A percentile compares a stretch with the other conserved stretches of the same genome.
phyloP scores from a whole-genome alignment of 441 rosid species.

The Gossypium aridum region DNA sequence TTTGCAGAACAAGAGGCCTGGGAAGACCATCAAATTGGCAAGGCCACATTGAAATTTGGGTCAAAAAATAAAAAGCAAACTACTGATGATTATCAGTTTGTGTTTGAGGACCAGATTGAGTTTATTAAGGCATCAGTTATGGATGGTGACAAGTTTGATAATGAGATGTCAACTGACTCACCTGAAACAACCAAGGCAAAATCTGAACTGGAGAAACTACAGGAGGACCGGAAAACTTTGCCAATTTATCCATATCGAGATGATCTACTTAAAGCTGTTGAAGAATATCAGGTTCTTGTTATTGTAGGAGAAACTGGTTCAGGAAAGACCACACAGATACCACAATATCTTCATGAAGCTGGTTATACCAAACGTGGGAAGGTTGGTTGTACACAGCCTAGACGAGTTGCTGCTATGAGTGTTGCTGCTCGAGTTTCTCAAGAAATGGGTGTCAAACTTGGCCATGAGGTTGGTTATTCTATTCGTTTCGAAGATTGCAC shows the following conservation, averaged over 20 bases:
- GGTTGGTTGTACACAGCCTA: conserved; percentile 96
- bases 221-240: conserved; percentile 81
- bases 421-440: conserved; percentile 98
- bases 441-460: conserved; percentile 97
- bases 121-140: conserved; percentile 75
- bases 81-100: conserved; percentile 74
- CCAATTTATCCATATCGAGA: conserved; percentile 85
- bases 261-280: conserved; percentile 67
- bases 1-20: conserved; percentile 99
- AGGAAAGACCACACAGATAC: conserved; percentile 97
- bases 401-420: conserved; percentile 99
- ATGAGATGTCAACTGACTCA: conserved; percentile 32
- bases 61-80: conserved; percentile 68
- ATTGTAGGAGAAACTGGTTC: conserved; percentile 99
- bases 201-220: conserved; percentile 75
- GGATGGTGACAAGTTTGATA: conserved; percentile 78
- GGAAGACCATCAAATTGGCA: conserved; percentile 98
- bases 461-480: conserved; percentile 97
- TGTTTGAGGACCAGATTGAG: conserved; percentile 87
- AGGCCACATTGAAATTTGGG: conserved; percentile 76
- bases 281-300: conserved; percentile 83
- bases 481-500: conserved; percentile 98
- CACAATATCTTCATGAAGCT: conserved; percentile 96
- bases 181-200: conserved; percentile 38
- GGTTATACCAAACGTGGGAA: conserved; percentile 92